Conservation (phyloP, 2,329 filamentous ascomycete genomes). For the Arthrobotrys sphaeroides region DNA sequence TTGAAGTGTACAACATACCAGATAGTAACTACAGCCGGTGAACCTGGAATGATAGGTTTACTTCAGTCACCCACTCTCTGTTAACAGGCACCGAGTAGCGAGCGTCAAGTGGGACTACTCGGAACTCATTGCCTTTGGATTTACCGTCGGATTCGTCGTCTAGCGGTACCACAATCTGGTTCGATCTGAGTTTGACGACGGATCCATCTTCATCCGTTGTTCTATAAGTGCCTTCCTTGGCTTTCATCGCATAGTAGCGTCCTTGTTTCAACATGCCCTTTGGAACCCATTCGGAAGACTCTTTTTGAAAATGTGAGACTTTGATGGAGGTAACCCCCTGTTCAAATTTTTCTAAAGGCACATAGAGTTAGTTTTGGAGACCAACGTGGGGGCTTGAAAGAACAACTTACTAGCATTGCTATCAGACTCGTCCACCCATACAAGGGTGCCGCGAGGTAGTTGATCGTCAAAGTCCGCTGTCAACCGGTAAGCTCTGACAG, state of each 20-base stretch:
- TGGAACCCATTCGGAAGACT: constrained; percentile 31
- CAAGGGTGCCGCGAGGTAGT: constrained; percentile 33
- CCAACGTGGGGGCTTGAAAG: not conserved
- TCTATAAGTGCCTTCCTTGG: constrained; percentile 17
- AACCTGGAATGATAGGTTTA: constrained; percentile 36
- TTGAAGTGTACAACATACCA: not conserved
- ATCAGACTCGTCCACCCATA: constrained; percentile 45
- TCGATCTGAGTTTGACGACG: constrained; percentile 25
- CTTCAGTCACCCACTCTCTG: constrained; percentile 37
- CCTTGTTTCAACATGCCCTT: constrained; percentile 46
- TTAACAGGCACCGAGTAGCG: constrained; percentile 33
- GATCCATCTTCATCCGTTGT: constrained; percentile 29
- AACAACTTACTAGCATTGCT: constrained; percentile 22
- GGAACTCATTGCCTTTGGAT: not conserved
- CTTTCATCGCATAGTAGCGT: constrained; percentile 46
- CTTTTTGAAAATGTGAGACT: constrained; percentile 10
- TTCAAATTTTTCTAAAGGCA: constrained; percentile 30
- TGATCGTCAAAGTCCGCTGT: constrained; percentile 10
- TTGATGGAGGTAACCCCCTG: constrained; percentile 6
- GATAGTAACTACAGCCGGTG: not conserved
- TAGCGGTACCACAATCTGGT: constrained; percentile 41
- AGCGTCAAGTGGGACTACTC: constrained; percentile 31
- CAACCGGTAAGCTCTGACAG: constrained; percentile 34
- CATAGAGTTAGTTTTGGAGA: not conserved
- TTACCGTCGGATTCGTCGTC: constrained; percentile 15